These are phyloP conservation scores for Alnus glutinosa DNA, from an alignment of 306 rosid genomes.

Conservation along the genomic window DNA sequence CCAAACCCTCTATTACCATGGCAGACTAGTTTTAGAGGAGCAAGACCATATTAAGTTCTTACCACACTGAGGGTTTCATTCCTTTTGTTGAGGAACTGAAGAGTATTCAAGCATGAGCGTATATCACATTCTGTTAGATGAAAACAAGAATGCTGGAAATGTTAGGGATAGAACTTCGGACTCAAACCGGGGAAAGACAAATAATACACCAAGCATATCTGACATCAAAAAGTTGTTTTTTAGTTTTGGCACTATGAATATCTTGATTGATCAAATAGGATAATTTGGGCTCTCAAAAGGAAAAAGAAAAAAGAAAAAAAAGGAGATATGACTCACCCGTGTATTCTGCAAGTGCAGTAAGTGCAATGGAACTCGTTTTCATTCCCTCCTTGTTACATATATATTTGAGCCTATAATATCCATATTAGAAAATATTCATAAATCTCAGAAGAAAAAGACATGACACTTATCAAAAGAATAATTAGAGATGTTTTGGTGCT, in stretches of 20 bases:
- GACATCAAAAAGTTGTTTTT: background rate
- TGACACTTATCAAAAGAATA: constrained; percentile 13
- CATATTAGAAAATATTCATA: constrained; percentile 12
- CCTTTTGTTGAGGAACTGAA: constrained; percentile 88
- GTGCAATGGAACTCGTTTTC: constrained; percentile 74
- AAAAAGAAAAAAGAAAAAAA: background rate
- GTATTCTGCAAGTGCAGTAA: constrained; percentile 77
- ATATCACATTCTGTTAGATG: constrained; percentile 80
- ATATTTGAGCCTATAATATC: constrained; percentile 66
- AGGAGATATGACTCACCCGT: constrained; percentile 59
- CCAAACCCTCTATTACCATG: background rate
- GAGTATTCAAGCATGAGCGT: constrained; percentile 95
- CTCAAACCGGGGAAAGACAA: background rate
- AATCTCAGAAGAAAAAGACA: constrained; percentile 5
- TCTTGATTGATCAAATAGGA: constrained; percentile 3
- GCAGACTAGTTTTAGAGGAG: background rate
- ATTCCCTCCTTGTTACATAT: constrained; percentile 90
- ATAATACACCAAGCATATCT: background rate
- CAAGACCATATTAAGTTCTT: constrained; percentile 33
- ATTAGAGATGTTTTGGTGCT: constrained; percentile 12
- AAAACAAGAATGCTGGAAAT: constrained; percentile 15
- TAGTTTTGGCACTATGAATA: background rate
- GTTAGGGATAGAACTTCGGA: constrained; percentile 1
- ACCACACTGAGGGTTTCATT: constrained; percentile 78
- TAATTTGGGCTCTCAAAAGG: background rate